Conservation (phyloP, 2,329 filamentous ascomycete genomes). For the Dissoconium aciculare region DNA sequence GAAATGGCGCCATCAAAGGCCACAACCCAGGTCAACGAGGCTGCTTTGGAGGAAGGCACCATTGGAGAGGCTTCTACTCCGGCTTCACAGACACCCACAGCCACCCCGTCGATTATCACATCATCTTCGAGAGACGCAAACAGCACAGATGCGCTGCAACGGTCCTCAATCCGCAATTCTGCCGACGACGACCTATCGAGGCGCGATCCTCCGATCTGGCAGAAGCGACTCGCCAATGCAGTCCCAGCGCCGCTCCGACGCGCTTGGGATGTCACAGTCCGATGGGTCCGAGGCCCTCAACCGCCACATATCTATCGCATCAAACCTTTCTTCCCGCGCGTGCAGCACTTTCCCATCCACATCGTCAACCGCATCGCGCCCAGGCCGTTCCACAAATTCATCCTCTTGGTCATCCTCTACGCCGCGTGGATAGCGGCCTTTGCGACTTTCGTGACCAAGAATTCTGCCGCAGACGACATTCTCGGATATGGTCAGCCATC, state of each 20-base stretch:
- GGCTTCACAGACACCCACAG: no score
- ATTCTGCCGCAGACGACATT: constrained; percentile 45
- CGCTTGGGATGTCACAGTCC: constrained; percentile 26
- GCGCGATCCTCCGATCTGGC: no score
- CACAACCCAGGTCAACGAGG: no score
- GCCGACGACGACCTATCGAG: no score
- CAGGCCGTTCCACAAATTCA: constrained; percentile 42
- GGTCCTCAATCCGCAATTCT: no score
- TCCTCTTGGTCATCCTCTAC: constrained; percentile 45
- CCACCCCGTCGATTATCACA: no score
- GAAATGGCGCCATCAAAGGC: no score
- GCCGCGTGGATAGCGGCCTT: constrained; percentile 56
- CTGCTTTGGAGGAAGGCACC: no score
- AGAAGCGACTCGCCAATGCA: not conserved
- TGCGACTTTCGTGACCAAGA: constrained; percentile 50
- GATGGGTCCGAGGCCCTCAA: constrained; percentile 35
- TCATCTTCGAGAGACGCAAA: no score
- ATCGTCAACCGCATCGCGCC: constrained; percentile 50
- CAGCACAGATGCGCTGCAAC: no score
- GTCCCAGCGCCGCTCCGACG: constrained; percentile 3
- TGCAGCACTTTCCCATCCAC: constrained; percentile 53
- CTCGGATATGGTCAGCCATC: constrained; percentile 52
- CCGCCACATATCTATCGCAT: constrained; percentile 36
- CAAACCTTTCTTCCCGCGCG: constrained; percentile 41
- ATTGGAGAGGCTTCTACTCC: no score